phyloP scores from a whole-genome alignment of 2,329 filamentous ascomycete genomes.

The Huntiella bhutanensis region DNA sequence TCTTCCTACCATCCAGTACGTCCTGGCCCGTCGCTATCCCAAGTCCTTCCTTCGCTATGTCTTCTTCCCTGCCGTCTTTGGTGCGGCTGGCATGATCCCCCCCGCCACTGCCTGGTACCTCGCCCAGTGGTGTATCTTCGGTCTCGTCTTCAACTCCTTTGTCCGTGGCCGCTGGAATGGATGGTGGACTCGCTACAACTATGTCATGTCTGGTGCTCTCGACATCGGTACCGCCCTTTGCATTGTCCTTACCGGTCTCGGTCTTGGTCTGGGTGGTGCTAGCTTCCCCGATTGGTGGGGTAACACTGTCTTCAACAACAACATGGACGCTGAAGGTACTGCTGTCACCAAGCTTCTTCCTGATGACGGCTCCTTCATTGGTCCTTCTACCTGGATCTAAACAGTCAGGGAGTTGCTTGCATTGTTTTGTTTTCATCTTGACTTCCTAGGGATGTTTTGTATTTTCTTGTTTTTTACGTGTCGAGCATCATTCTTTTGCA shows the following conservation, averaged over 20 bases:
- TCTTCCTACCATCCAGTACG: conserved; percentile 29
- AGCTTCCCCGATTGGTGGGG: conserved; percentile 33
- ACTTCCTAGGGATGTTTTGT: not conserved
- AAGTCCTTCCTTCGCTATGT: conserved; percentile 28
- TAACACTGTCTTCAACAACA: conserved; percentile 20
- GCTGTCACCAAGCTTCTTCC: conserved; percentile 17
- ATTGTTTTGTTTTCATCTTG: not conserved
- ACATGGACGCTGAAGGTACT: conserved; percentile 16
- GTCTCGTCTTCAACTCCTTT: conserved; percentile 34
- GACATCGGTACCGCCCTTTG: conserved; percentile 40
- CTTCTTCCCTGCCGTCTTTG: conserved; percentile 34
- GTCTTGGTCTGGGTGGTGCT: conserved; percentile 26
- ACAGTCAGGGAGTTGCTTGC: not conserved
- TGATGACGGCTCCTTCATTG: conserved; percentile 16
- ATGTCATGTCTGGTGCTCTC: conserved; percentile 37
- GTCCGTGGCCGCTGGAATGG: conserved; percentile 30
- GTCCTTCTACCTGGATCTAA: conserved; percentile 15
- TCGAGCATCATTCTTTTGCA: not conserved
- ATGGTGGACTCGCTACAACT: conserved; percentile 44
- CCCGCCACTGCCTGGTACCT: conserved; percentile 38
- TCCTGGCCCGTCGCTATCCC: conserved; percentile 28
- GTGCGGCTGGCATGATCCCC: conserved; percentile 29
- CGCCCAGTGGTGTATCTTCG: conserved; percentile 34
- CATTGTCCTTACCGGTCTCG: conserved; percentile 31
- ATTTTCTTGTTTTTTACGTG: not conserved